Conservation (phyloP, 2,329 filamentous ascomycete species). For the Phaeosphaeriaceae sp. region DNA sequence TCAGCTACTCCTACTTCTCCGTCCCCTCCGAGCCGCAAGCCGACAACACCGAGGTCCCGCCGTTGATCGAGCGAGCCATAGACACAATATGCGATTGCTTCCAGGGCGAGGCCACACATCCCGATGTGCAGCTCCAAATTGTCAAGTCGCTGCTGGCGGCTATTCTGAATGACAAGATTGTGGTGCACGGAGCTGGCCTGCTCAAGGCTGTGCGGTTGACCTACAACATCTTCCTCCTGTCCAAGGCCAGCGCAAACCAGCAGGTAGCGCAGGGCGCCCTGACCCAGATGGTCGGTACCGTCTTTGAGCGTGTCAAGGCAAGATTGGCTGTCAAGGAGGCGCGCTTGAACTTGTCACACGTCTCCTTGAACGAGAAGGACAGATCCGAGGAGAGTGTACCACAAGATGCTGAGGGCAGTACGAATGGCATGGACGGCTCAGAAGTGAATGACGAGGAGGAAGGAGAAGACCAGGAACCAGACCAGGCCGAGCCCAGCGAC, state of each 20-base stretch:
- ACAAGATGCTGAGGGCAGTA: conserved; percentile 32
- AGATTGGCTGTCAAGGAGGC: conserved; percentile 87
- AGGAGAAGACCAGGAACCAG: conserved; percentile 42
- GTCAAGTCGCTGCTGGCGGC: conserved; percentile 96
- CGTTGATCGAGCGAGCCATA: conserved; percentile 95
- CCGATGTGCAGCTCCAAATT: conserved; percentile 95
- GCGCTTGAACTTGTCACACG: conserved; percentile 63
- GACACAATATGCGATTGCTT: conserved; percentile 99
- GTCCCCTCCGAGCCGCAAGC: conserved; percentile 61
- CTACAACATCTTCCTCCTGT: conserved; percentile 98
- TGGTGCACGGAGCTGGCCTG: conserved; percentile 94
- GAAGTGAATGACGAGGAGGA: conserved; percentile 50
- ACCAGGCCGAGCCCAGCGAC: conserved; percentile 51
- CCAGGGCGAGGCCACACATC: conserved; percentile 90
- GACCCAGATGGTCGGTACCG: conserved; percentile 98
- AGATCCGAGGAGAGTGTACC: conserved; percentile 41
- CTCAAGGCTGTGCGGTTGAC: conserved; percentile 97
- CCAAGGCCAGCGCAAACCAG: conserved; percentile 92
- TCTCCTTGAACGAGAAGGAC: conserved; percentile 48
- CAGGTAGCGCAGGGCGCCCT: conserved; percentile 96
- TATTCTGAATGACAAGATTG: conserved; percentile 97
- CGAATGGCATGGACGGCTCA: conserved; percentile 31
- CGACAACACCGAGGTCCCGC: conserved; percentile 57
- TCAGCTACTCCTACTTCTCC: conserved; percentile 98
- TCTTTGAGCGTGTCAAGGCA: conserved; percentile 92